Percentiles rank a stretch among this genome's conserved stretches.
Conservation (phyloP, 2,329 filamentous ascomycete genomes). For the Zalaria obscura region DNA sequence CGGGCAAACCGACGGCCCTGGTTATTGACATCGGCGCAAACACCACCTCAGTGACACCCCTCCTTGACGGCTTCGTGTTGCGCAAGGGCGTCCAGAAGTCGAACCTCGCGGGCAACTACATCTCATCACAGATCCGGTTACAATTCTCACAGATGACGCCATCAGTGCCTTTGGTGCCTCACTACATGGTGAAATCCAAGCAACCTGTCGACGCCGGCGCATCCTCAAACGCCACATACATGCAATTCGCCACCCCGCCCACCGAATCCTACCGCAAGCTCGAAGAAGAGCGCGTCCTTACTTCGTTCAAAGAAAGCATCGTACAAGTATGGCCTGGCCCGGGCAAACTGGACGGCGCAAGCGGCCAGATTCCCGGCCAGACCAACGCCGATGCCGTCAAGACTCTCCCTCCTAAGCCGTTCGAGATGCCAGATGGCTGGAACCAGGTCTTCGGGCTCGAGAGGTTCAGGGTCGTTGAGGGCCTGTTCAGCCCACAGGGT, state of each 20-base stretch:
- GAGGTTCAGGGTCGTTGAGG: constrained; percentile 74
- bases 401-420: constrained; percentile 65
- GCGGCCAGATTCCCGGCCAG: constrained; percentile 29
- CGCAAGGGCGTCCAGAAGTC: constrained; percentile 75
- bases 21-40: constrained; percentile 86
- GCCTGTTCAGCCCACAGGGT: constrained; percentile 76
- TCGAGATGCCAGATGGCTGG: constrained; percentile 93
- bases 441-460: constrained; percentile 91
- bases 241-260: constrained; percentile 48
- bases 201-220: constrained; percentile 74
- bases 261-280: constrained; percentile 62
- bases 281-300: constrained; percentile 84
- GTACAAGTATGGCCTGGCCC: constrained; percentile 87
- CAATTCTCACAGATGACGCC: constrained; percentile 56
- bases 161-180: constrained; percentile 65
- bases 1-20: constrained; percentile 83
- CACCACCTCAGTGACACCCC: constrained; percentile 75
- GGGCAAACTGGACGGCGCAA: constrained; percentile 42
- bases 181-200: constrained; percentile 81
- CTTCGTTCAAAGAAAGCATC: constrained; percentile 95
- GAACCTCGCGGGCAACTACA: constrained; percentile 73
- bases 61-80: constrained; percentile 88
- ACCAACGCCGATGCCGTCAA: constrained; percentile 64
- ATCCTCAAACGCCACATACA: constrained; percentile 61
- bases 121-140: constrained; percentile 74